Percentiles rank a stretch among this genome's conserved stretches.
Conservation (phyloP, 192 early-diverging fungal genomes). For the Mycoemilia scoparia region DNA sequence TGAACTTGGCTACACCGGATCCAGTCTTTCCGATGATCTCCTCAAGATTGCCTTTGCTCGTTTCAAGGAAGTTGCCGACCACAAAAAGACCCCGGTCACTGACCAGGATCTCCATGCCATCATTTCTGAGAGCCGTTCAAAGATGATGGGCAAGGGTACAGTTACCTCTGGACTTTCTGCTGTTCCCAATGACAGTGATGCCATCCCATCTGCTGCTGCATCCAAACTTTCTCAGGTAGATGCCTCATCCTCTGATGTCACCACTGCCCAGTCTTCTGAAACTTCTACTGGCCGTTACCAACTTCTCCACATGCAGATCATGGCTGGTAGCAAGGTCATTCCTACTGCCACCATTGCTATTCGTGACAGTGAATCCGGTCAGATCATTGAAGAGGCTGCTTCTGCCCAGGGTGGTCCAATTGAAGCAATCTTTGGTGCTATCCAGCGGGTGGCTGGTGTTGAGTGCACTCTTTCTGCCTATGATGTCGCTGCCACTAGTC, state of each 20-base stretch:
- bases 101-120: constrained; percentile 82
- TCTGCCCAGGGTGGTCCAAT: constrained; percentile 68
- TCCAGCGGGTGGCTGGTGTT: constrained; percentile 66
- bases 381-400: constrained; percentile 49
- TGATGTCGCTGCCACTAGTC: constrained; percentile 71
- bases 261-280: neutral
- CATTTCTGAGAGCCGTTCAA: constrained; percentile 54
- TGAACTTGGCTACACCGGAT: constrained; percentile 51
- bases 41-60: constrained; percentile 67
- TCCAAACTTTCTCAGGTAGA: neutral
- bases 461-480: constrained; percentile 62
- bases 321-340: constrained; percentile 51
- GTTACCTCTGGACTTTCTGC: neutral
- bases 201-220: neutral
- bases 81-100: constrained; percentile 65
- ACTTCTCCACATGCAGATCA: constrained; percentile 58
- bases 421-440: constrained; percentile 73
- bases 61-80: constrained; percentile 88
- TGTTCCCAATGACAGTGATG: neutral
- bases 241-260: neutral
- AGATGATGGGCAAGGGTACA: too few relatives aligned
- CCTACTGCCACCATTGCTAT: constrained; percentile 70
- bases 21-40: constrained; percentile 34
- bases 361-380: constrained; percentile 30
- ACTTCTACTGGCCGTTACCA: constrained; percentile 25